Evolutionary conservation across 2,329 filamentous ascomycete genomes (phyloP).

Genomic region (Fusarium subglutinans): DNA sequence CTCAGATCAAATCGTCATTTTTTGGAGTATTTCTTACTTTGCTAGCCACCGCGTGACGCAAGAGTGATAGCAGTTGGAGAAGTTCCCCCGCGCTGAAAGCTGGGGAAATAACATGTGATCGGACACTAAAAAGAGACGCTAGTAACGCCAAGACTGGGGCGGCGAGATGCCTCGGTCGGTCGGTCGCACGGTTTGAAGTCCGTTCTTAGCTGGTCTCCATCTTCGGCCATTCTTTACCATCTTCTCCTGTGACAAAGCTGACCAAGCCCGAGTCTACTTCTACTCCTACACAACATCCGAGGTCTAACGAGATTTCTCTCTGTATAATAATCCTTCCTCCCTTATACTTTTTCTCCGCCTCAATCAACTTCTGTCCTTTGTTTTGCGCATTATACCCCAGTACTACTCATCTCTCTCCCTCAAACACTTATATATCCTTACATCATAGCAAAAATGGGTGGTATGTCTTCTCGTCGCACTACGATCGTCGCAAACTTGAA

Average conservation of each 20-base stretch:
- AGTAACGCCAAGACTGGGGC: constrained; percentile 37
- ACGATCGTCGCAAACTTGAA: neutral
- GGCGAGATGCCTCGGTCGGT: constrained; percentile 46
- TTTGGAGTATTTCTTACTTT: constrained; percentile 17
- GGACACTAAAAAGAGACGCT: constrained; percentile 33
- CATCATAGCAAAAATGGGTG: constrained; percentile 48
- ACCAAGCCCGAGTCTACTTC: constrained; percentile 32
- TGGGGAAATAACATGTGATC: constrained; percentile 47
- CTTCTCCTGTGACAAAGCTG: constrained; percentile 25
- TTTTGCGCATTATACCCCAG: constrained; percentile 22
- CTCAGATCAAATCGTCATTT: constrained; percentile 8
- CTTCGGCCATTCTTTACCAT: constrained; percentile 15
- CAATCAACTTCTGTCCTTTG: constrained; percentile 1
- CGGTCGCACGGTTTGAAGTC: constrained; percentile 40
- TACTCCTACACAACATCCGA: constrained; percentile 41
- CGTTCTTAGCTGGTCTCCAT: neutral
- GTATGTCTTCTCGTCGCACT: constrained; percentile 40
- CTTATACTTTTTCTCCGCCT: neutral
- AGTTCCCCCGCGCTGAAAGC: constrained; percentile 36
- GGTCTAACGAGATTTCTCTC: constrained; percentile 33
- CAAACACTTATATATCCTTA: neutral
- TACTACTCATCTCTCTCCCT: constrained; percentile 1
- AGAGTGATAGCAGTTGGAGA: constrained; percentile 7
- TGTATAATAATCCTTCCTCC: constrained; percentile 31
- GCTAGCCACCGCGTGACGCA: constrained; percentile 35